phyloP scores from a whole-genome alignment of 2,329 filamentous ascomycete genomes.

The Trichoderma sp. region DNA sequence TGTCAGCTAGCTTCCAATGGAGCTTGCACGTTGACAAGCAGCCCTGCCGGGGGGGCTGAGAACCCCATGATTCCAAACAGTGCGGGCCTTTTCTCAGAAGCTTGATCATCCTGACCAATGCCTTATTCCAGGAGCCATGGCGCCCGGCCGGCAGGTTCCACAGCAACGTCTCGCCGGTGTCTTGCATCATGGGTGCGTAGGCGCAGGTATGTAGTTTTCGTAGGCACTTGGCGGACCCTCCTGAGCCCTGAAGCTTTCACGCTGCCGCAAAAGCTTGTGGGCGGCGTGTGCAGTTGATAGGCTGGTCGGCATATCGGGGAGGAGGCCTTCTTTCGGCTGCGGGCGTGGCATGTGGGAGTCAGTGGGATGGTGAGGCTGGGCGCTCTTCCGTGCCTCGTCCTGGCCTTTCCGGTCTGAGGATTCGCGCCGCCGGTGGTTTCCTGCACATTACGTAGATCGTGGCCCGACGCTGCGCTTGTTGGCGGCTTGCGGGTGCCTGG shows the following conservation, averaged over 20 bases:
- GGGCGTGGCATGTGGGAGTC: conserved; percentile 4
- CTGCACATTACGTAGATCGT: conserved; percentile 18
- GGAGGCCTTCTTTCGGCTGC: background rate
- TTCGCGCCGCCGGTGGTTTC: background rate
- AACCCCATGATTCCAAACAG: conserved; percentile 16
- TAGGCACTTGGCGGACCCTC: conserved; percentile 10
- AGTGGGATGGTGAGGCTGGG: conserved; percentile 1
- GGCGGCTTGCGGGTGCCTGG: conserved; percentile 19
- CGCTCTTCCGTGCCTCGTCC: background rate
- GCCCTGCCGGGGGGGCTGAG: conserved; percentile 4
- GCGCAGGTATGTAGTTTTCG: background rate
- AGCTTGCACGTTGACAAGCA: conserved; percentile 20
- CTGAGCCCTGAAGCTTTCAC: conserved; percentile 13
- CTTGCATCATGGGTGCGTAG: conserved; percentile 24
- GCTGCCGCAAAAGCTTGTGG: background rate
- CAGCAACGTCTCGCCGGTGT: conserved; percentile 8
- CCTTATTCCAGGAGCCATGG: conserved; percentile 12
- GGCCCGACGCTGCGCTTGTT: conserved; percentile 14
- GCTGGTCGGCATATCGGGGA: conserved; percentile 17
- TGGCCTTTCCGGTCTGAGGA: conserved; percentile 5
- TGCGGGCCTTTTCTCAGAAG: background rate
- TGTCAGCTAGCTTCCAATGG: conserved; percentile 12
- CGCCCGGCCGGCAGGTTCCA: conserved; percentile 17
- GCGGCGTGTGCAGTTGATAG: background rate
- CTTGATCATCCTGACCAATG: conserved; percentile 8